A percentile compares a stretch with the other conserved stretches of the same genome.
Evolutionary conservation across 306 rosid genomes (phyloP).

Genomic region (Heteromeles arbutifolia): DNA sequence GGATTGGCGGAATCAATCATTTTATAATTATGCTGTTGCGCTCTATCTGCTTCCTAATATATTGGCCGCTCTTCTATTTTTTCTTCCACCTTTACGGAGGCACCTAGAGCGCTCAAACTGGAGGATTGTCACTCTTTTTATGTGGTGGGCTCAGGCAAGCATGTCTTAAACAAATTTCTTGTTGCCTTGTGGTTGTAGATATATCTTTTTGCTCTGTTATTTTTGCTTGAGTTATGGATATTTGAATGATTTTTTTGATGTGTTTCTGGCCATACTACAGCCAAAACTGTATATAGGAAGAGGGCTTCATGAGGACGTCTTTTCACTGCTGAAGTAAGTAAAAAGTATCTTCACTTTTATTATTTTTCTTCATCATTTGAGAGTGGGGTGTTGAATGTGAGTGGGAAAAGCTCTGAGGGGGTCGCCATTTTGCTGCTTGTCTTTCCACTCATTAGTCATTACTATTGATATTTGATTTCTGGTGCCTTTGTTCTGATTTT

Average conservation of each 20-base stretch:
- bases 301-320: slow-evolving; percentile 85
- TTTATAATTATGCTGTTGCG: slow-evolving; percentile 62
- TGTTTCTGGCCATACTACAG: slow-evolving; percentile 48
- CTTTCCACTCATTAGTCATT: background rate
- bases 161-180: slow-evolving; percentile 13
- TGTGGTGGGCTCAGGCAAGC: slow-evolving; percentile 99
- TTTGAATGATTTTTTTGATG: background rate
- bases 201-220: background rate
- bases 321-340: slow-evolving; percentile 77
- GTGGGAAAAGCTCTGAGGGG: background rate
- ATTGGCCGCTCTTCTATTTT: slow-evolving; percentile 64
- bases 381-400: background rate
- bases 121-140: slow-evolving; percentile 54
- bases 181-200: background rate
- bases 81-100: slow-evolving; percentile 82
- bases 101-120: slow-evolving; percentile 71
- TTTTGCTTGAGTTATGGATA: background rate
- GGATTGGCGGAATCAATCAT: slow-evolving; percentile 63
- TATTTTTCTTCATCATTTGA: slow-evolving; percentile 3
- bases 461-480: slow-evolving; percentile 3
- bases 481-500: slow-evolving; percentile 4
- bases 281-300: slow-evolving; percentile 86
- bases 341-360: background rate
- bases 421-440: background rate
- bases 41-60: slow-evolving; percentile 74